phyloP scores from a whole-genome alignment of 2,329 filamentous ascomycete species.

The Claviceps fusiformis region DNA sequence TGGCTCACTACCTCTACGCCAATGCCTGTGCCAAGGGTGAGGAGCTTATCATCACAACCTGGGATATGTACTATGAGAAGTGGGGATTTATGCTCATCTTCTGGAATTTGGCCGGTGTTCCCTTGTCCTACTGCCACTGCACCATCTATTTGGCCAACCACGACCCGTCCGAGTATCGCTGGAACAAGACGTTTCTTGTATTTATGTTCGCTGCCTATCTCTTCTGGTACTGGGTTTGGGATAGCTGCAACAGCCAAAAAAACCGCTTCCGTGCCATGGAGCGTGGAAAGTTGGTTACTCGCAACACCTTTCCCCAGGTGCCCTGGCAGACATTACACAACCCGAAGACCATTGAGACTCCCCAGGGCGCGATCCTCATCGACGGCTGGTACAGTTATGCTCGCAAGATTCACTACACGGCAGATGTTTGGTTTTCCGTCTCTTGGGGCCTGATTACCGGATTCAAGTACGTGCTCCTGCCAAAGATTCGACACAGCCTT shows the following conservation, averaged over 20 bases:
- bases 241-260: conserved; percentile 86
- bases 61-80: conserved; percentile 95
- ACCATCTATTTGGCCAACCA: conserved; percentile 82
- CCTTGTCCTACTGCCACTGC: conserved; percentile 86
- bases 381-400: conserved; percentile 76
- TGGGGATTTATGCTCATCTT: conserved; percentile 97
- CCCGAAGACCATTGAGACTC: conserved; percentile 62
- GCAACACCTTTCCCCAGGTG: conserved; percentile 79
- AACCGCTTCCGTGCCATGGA: conserved; percentile 78
- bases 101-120: conserved; percentile 90
- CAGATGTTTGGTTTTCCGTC: conserved; percentile 34
- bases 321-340: conserved; percentile 76
- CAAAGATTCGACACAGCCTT: neutral
- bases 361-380: conserved; percentile 60
- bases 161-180: conserved; percentile 60
- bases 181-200: conserved; percentile 55
- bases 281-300: conserved; percentile 53
- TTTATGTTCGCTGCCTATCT: conserved; percentile 59
- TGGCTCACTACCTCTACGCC: conserved; percentile 86
- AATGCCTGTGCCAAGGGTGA: conserved; percentile 88
- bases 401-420: conserved; percentile 45
- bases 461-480: conserved; percentile 22
- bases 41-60: conserved; percentile 78
- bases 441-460: conserved; percentile 39
- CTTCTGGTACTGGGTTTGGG: conserved; percentile 83